Evolutionary conservation across 2,329 filamentous ascomycete species (phyloP).

Genomic region (Tolypocladium sp.): DNA sequence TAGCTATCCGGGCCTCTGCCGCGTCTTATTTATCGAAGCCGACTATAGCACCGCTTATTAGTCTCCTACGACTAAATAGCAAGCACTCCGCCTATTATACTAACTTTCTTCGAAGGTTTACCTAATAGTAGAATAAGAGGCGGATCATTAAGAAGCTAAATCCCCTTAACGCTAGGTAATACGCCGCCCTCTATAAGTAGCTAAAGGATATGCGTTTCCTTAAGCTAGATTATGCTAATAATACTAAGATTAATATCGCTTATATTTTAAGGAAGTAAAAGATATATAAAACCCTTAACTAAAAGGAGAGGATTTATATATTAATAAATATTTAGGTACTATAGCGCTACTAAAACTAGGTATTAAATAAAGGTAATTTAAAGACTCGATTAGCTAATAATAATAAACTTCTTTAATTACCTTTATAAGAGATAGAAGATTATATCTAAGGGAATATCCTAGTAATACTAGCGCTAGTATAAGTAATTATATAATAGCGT

Average conservation of each 20-base stretch:
- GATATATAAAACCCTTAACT: no score
- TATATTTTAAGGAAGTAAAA: no score
- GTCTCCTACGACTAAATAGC: no score
- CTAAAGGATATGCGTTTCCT: neutral
- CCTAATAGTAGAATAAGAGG: neutral
- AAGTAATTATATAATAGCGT: constrained; percentile 16
- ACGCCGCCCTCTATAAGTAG: neutral
- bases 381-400: constrained; percentile 5
- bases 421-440: constrained; percentile 12
- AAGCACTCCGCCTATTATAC: neutral
- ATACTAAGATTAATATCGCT: no score
- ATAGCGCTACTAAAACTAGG: neutral
- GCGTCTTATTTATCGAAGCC: no score
- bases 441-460: constrained; percentile 10
- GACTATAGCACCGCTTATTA: no score
- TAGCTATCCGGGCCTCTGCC: no score
- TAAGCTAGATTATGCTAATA: no score
- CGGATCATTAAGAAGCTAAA: neutral
- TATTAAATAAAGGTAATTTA: neutral
- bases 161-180: neutral
- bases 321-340: neutral
- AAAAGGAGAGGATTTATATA: no score
- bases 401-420: constrained; percentile 15
- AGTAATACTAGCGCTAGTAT: constrained; percentile 17
- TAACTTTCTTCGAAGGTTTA: neutral